phyloP scores from a whole-genome alignment of 2,329 filamentous ascomycete genomes.

The Trichoderma asperellum region DNA sequence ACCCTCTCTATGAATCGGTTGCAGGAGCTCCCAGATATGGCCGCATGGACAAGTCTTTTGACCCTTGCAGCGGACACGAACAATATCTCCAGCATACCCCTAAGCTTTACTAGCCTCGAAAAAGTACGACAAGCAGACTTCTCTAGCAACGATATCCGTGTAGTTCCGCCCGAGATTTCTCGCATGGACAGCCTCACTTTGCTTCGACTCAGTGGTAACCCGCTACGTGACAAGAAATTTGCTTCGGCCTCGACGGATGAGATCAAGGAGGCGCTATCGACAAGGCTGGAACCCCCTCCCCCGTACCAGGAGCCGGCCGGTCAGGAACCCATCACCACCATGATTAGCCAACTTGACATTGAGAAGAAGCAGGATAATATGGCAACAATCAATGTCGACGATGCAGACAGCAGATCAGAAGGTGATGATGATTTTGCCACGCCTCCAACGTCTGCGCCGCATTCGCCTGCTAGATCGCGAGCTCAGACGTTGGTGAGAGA shows the following conservation, averaged over 20 bases:
- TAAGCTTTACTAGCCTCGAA: constrained; percentile 69
- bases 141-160: constrained; percentile 79
- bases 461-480: constrained; percentile 54
- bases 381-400: constrained; percentile 36
- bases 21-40: constrained; percentile 70
- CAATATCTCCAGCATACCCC: constrained; percentile 72
- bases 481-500: constrained; percentile 54
- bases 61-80: constrained; percentile 83
- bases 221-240: constrained; percentile 85
- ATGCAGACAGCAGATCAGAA: constrained; percentile 56
- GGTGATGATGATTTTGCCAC: constrained; percentile 60
- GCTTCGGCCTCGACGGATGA: constrained; percentile 78
- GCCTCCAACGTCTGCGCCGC: constrained; percentile 58
- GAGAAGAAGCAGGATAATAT: constrained; percentile 28
- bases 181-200: constrained; percentile 77
- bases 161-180: constrained; percentile 75
- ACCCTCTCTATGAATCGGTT: constrained; percentile 83
- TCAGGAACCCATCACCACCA: constrained; percentile 32
- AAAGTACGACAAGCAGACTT: constrained; percentile 79
- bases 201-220: constrained; percentile 84
- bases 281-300: constrained; percentile 64
- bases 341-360: constrained; percentile 41
- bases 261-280: constrained; percentile 73
- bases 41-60: constrained; percentile 72
- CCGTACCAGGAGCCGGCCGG: constrained; percentile 43